These are phyloP conservation scores for Parathielavia hyrcaniae DNA, from an alignment of 495 filamentous ascomycete species.

Conservation along the genomic window DNA sequence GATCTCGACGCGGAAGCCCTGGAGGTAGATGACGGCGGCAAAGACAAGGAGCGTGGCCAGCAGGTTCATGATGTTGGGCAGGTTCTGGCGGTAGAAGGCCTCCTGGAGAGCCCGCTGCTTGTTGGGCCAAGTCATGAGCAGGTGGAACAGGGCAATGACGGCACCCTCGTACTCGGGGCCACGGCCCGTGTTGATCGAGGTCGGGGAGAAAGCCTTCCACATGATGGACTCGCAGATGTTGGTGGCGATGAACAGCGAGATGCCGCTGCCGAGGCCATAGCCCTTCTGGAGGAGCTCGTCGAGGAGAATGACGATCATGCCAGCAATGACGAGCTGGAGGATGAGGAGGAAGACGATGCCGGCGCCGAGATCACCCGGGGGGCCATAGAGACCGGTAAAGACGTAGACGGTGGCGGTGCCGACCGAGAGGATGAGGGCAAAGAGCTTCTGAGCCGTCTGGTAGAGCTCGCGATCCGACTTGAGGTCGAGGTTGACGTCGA, in stretches of 20 bases:
- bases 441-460: conserved; percentile 99
- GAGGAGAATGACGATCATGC: conserved; percentile 96
- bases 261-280: conserved; percentile 96
- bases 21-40: conserved; percentile 97
- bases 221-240: conserved; percentile 99
- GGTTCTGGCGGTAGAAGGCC: conserved; percentile 98
- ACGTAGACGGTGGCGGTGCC: conserved; percentile 96
- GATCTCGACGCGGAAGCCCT: conserved; percentile 99
- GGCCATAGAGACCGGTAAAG: conserved; percentile 95
- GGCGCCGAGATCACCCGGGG: conserved; percentile 89
- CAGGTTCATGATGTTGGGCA: conserved; percentile 99
- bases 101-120: conserved; percentile 96
- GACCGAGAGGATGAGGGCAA: conserved; percentile 95
- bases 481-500: conserved; percentile 98
- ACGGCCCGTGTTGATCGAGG: conserved; percentile 98
- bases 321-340: conserved; percentile 91
- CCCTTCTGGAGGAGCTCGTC: conserved; percentile 99
- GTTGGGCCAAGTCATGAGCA: conserved; percentile 96
- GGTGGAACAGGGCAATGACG: conserved; percentile 96
- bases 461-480: conserved; percentile 99
- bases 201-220: conserved; percentile 99
- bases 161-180: conserved; percentile 99
- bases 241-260: conserved; percentile 99
- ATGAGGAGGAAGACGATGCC: conserved; percentile 97
- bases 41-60: conserved; percentile 90